Percentiles rank a stretch among this genome's conserved stretches.
These are phyloP conservation scores for Isatis tinctoria DNA, from an alignment of 345 rosid genomes.

Conservation along the genomic window DNA sequence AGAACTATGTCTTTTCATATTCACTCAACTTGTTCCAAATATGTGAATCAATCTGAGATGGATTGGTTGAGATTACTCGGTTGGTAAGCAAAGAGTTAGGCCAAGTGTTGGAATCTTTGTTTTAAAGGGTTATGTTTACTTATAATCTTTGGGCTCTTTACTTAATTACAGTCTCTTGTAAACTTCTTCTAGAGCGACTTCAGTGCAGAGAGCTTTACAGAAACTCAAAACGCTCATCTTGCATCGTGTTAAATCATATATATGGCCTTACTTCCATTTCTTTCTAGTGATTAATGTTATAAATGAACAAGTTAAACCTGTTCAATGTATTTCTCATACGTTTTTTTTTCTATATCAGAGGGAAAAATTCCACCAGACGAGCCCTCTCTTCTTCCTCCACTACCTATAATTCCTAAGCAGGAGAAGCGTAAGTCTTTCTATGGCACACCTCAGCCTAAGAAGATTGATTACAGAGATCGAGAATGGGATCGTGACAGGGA, in stretches of 20 bases:
- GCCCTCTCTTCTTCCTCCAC: constrained; percentile 82
- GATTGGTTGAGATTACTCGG: neutral
- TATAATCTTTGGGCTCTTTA: neutral
- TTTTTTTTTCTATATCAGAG: constrained; percentile 41
- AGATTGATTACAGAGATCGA: constrained; percentile 72
- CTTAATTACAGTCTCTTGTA: neutral
- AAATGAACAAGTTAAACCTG: constrained; percentile 6
- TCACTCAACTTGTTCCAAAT: neutral
- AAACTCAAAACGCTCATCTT: neutral
- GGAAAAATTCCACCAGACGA: constrained; percentile 90
- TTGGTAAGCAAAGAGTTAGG: neutral
- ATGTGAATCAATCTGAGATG: neutral
- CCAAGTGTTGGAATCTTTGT: neutral
- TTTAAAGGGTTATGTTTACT: neutral
- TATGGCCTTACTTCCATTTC: neutral
- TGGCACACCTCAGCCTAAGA: constrained; percentile 78
- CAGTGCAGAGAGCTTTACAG: neutral
- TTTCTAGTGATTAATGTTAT: neutral
- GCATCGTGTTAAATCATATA: neutral
- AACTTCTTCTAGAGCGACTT: neutral
- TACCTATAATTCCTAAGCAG: constrained; percentile 67
- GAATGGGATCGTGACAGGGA: constrained; percentile 94
- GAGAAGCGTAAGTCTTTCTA: constrained; percentile 68
- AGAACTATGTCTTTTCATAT: neutral
- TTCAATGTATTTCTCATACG: constrained; percentile 1